Evolutionary conservation across 2,329 filamentous ascomycete genomes (phyloP), one percentile per base, ranked within the genome.

Genomic region (Didymella keratinophila): DNA sequence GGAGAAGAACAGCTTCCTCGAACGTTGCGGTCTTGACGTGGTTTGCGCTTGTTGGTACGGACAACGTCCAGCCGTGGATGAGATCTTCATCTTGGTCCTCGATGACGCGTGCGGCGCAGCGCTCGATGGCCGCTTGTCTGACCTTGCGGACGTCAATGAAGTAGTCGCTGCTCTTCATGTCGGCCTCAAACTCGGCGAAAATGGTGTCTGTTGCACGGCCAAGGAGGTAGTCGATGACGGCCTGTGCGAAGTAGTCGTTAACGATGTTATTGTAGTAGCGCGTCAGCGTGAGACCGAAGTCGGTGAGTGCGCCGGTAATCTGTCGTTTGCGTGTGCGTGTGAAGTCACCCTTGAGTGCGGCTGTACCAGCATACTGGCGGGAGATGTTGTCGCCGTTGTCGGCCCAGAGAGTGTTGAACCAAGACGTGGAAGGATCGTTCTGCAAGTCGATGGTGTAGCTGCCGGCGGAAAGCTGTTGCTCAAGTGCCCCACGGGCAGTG

Each of bases 401-500:
- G 0, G 95, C 95, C 94, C 95, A 99, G 0, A 98, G 82, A 0
- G 87, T 93, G 76, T 99, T 98, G 80, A 98, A 98, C 93, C 94
- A 98, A 44, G 88, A 85, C 5, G 91, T 96, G 54, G 88, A 87
- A 56, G 92, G 89, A 73, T 97, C 92, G 23, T 83, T 77, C 62
- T 95, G 88, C 0, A 89, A 82, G 65, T 88, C 87, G 78, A 96
- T 89, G 55, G 89, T 87, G 59, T 93, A 89, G 0, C 90, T 91
- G 62, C 96, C 87, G 20, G 86, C 82, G 56, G 86, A 89, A 2
- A 99, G 82, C 71, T 97, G 92, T 30, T 84, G 75, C 65, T 97
- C 92, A 2, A 99, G 82, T 64, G 92, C 90, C 71, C 89, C 87
- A 70, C 92, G 91, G 5, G 87, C 95, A 73, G 93, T 93, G 0